Base-by-base conservation (phyloP, 2,329 filamentous ascomycete species). In the Cladophialophora chaetospira region DNA sequence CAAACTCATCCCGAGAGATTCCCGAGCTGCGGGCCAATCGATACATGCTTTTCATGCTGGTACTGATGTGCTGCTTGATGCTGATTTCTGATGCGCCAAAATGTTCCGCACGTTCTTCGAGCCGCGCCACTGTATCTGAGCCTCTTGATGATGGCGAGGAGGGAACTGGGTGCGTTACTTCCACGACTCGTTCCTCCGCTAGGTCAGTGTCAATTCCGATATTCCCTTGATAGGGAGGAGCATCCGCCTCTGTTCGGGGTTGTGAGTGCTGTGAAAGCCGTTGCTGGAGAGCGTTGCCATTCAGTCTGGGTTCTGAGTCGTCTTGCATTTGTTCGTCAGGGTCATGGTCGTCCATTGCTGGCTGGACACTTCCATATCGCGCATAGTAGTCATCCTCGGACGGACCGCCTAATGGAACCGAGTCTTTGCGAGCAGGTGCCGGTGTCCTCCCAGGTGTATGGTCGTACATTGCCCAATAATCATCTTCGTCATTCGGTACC, bases 381-480 rank as follows among this genome's bases (percentile, higher is more conserved):
- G 78, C 80, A 67, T 82, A 87, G 67, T 87, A 87, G 33, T 82
- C 80, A 15, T 79, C 73, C 58, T 86, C 83, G 11, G 79, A 78
- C 5, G 73, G 69, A 10, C 62, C 66, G 65, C 72, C 63, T 51
- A 70, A 63, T 28, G 71, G 65, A 8, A 66, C 72, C 33, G 72
- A 71, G 53, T 65, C 69, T 51, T 75, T 74, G 31, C 66, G 64
- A 1, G 73, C 73, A 8, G 81, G 81, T 10, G 80, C 82, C 46
- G 81, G 81, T 10, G 80, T 82, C 46, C 74, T 68, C 28, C 74
- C 75, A 1, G 82, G 81, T 2, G 81, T 82, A 50, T 76, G 74
- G 69, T 85, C 82, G 65, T 87, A 86, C 63, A 80, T 79, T 3
- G 81, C 82, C 84, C 84, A 87, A 69, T 87, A 87, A 61, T 81